Evolutionary conservation across 176 grass and related monocot genomes (phyloP).

Genomic region (Hordeum marinum): DNA sequence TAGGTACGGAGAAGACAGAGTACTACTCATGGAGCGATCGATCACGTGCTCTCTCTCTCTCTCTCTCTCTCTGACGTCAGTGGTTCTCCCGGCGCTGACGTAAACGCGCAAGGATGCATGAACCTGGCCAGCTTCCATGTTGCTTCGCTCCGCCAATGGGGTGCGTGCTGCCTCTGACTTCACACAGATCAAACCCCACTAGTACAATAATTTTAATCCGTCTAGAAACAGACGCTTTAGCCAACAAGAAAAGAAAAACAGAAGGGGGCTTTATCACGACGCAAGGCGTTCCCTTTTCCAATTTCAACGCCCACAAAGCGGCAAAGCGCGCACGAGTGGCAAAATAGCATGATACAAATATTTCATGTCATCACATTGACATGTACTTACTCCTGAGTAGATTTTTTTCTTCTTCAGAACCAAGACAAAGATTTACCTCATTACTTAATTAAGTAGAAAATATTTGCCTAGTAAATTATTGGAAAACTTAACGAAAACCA

Average conservation of each 20-base stretch:
- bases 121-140: neutral
- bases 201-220: neutral
- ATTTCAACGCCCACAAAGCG: neutral
- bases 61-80: neutral
- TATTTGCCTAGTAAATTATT: too few species aligned
- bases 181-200: neutral
- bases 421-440: too few species aligned
- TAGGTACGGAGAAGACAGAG: too few species aligned
- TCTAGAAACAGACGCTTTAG: neutral
- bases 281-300: neutral
- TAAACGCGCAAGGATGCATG: neutral
- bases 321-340: neutral
- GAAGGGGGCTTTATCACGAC: neutral
- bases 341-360: too few species aligned
- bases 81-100: neutral
- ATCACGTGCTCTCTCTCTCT: neutral
- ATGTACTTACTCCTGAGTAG: too few species aligned
- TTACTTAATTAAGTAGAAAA: too few species aligned
- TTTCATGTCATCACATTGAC: too few species aligned
- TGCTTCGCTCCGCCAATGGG: neutral
- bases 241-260: too few species aligned
- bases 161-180: neutral
- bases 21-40: too few species aligned
- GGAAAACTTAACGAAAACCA: too few species aligned
- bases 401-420: too few species aligned